Base-by-base conservation (phyloP, 2,329 filamentous ascomycete species). In the Pestalotiopsis sp. region DNA sequence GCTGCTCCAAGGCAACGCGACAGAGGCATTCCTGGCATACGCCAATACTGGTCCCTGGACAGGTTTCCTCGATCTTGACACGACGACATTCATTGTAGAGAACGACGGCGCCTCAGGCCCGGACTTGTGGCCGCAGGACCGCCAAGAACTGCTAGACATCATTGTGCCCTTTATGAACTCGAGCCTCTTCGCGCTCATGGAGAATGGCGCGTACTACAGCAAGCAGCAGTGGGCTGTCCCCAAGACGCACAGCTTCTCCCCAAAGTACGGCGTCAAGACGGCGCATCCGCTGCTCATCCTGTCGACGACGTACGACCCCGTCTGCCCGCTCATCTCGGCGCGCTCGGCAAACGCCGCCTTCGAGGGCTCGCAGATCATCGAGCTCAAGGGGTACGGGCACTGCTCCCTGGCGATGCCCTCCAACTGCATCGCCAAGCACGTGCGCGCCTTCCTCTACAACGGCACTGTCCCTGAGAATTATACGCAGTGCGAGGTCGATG, bases 221-320 rank as follows among this genome's bases (percentile, higher is more conserved):
- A 77, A 76, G 68, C 75, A 75, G 64, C 74, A 76, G 20, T 79
- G 77, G 78, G 11, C 44, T 0, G 59, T 78, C 13, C 76, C 75
- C 1, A 68, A 67, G 44, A 77, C 76, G 14, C 76, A 78, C 70
- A 64, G 6, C 7, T 79, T 75, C 48, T 69, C 73, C 6, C 78
- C 76, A 2, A 65, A 66, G n/a, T 59, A 68, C 13, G 71, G 70
- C 4, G 75, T 80, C 40, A 78, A 80, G 60, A 86, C 82, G 9
- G 79, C 81, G 0, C 79, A 85, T 68, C 86, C 86, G 0, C 78
- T 89, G 35, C 78, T 89, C 1, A 84, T 87, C 69, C 78, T 88
- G 11, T 83, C 83, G 48, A 88, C 86, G 63, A 85, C 83, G 0
- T 83, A 84, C 10, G 85, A 91, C 56, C 88, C 89, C 0, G 85